Conservation (phyloP, 495 filamentous ascomycete species). For the Podospora bellae-mahoneyi region DNA sequence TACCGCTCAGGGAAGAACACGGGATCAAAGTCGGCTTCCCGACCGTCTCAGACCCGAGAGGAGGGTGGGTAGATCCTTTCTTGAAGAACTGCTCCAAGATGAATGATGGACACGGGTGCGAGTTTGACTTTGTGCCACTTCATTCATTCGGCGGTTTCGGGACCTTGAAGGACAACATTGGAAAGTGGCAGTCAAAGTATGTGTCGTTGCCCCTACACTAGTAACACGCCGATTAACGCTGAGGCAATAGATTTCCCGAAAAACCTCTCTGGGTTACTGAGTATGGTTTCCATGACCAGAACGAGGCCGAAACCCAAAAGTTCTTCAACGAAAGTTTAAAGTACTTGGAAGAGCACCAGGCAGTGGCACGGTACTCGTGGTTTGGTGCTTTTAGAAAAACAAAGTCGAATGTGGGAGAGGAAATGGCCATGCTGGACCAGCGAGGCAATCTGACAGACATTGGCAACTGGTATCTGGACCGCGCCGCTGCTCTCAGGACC, state of each 20-base stretch:
- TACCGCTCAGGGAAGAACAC: constrained; percentile 49
- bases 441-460: constrained; percentile 57
- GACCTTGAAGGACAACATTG: constrained; percentile 44
- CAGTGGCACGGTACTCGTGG: constrained; percentile 57
- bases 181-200: constrained; percentile 29
- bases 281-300: constrained; percentile 46
- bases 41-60: constrained; percentile 47
- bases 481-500: not conserved
- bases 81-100: constrained; percentile 40
- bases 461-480: constrained; percentile 58
- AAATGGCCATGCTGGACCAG: constrained; percentile 52
- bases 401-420: constrained; percentile 57
- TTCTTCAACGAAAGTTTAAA: constrained; percentile 54
- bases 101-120: constrained; percentile 39
- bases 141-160: constrained; percentile 65
- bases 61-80: constrained; percentile 54
- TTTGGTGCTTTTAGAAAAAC: constrained; percentile 60
- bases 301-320: constrained; percentile 45
- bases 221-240: not conserved
- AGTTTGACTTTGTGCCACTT: constrained; percentile 60
- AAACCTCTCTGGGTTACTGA: constrained; percentile 59
- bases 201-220: not conserved
- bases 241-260: constrained; percentile 38
- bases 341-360: constrained; percentile 51
- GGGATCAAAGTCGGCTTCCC: constrained; percentile 53